These are phyloP conservation scores for Naegleria gruberi DNA, from an alignment of 208 protist genomes.

Conservation along the genomic window DNA sequence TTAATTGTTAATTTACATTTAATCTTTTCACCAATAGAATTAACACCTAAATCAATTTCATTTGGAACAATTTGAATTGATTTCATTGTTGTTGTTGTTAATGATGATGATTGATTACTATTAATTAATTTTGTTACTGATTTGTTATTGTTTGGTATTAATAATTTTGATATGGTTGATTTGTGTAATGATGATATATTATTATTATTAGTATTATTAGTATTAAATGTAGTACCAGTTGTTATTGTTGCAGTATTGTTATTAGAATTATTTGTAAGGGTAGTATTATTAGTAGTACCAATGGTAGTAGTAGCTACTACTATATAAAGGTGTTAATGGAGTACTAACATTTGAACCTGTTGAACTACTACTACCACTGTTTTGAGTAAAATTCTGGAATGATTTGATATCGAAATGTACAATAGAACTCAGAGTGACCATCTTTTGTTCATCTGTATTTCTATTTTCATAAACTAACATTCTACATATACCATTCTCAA, in stretches of 20 bases:
- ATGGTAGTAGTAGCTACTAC: no score
- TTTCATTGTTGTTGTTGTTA: background rate
- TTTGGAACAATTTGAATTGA: background rate
- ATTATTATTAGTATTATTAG: no score
- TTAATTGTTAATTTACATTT: background rate
- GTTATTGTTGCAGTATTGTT: background rate
- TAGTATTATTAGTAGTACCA: no score
- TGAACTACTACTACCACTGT: no score
- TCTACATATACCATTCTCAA: background rate
- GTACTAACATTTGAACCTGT: no score
- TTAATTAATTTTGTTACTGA: background rate
- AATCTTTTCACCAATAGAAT: background rate
- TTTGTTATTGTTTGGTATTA: background rate
- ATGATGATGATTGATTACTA: background rate
- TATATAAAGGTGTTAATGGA: no score
- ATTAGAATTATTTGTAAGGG: background rate
- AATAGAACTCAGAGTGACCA: background rate
- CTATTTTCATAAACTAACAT: background rate
- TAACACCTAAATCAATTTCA: background rate
- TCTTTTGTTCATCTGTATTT: constrained; percentile 1
- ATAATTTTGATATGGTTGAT: background rate
- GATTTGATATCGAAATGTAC: background rate
- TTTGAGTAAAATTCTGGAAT: no score
- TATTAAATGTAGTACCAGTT: no score
- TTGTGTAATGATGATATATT: no score